Conservation (phyloP, 257 asterid genomes). For the Solanum arcanum region DNA sequence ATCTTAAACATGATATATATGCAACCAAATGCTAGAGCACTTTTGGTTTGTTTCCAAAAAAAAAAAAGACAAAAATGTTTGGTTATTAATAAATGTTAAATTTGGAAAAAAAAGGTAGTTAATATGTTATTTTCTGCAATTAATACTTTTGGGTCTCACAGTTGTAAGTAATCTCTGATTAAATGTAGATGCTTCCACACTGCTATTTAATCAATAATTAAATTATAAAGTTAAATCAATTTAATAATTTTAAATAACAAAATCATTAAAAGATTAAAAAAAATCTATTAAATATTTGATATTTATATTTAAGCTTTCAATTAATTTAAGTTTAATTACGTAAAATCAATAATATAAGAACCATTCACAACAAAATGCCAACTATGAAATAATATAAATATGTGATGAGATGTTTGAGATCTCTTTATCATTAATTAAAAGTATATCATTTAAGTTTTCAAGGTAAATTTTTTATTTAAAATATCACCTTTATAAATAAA, state of each 20-base stretch:
- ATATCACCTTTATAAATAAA: no score
- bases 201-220: neutral
- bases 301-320: no score
- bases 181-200: neutral
- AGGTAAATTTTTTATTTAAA: no score
- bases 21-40: neutral
- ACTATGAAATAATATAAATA: neutral
- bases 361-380: neutral
- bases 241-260: no score
- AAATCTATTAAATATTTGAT: no score
- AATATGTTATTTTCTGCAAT: neutral
- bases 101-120: neutral
- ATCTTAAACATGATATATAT: no score
- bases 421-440: no score
- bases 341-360: no score
- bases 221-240: neutral
- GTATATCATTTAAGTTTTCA: rapidly evolving
- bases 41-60: neutral
- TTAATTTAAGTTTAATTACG: no score
- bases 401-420: no score
- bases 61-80: neutral
- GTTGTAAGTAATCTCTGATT: neutral
- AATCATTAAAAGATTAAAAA: no score
- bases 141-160: neutral
- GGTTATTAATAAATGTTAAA: neutral